Conservation (phyloP, 805 yeast species). For the Nakazawaea wyomingensis region DNA sequence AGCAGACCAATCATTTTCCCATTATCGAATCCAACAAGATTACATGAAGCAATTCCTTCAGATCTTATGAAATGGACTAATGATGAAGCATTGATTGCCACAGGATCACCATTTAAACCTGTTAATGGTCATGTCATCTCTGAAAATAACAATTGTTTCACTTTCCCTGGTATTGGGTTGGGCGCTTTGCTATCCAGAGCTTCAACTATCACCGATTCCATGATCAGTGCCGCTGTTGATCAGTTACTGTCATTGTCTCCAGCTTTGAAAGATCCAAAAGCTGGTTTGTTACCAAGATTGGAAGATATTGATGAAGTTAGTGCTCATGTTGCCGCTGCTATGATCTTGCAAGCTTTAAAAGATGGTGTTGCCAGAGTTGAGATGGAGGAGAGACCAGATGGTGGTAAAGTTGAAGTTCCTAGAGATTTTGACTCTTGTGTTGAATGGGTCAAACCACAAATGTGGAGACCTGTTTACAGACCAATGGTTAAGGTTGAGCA, state of each 20-base stretch:
- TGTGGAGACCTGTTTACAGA: conserved; percentile 95
- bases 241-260: conserved; percentile 87
- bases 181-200: conserved; percentile 92
- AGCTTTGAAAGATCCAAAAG: conserved; percentile 63
- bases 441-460: conserved; percentile 85
- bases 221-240: conserved; percentile 96
- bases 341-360: conserved; percentile 77
- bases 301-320: conserved; percentile 85
- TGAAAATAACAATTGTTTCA: conserved; percentile 94
- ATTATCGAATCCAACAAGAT: conserved; percentile 89
- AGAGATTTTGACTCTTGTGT: conserved; percentile 75
- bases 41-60: conserved; percentile 90
- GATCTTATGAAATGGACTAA: conserved; percentile 93
- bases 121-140: conserved; percentile 87
- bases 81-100: conserved; percentile 86
- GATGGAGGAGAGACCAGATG: conserved; percentile 61
- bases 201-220: conserved; percentile 73
- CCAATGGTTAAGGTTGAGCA: conserved; percentile 79
- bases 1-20: conserved; percentile 92
- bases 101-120: conserved; percentile 97
- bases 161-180: conserved; percentile 97
- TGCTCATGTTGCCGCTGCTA: conserved; percentile 90
- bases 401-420: conserved; percentile 66
- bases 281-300: conserved; percentile 82
- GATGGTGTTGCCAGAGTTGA: conserved; percentile 85